Conservation (phyloP, 2,329 filamentous ascomycete species). For the Botryotinia convoluta region DNA sequence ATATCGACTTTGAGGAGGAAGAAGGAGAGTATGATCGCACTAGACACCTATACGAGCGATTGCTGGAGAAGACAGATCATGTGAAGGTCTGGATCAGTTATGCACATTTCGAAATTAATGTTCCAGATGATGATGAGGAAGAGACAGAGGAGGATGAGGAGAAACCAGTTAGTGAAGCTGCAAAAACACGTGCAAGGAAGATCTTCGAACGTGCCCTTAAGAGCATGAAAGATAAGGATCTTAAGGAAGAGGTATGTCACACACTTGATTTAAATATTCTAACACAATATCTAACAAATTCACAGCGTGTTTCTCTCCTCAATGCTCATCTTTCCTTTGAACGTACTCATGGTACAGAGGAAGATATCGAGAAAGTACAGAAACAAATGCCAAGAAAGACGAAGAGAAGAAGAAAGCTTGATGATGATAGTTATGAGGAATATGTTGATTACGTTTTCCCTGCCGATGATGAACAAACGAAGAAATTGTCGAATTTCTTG, state of each 20-base stretch:
- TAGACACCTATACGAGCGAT: constrained; percentile 79
- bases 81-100: constrained; percentile 99
- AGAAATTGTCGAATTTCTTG: constrained; percentile 79
- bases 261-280: neutral
- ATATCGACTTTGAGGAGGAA: constrained; percentile 98
- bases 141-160: constrained; percentile 55
- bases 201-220: constrained; percentile 85
- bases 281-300: constrained; percentile 36
- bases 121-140: constrained; percentile 70
- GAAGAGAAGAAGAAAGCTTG: constrained; percentile 88
- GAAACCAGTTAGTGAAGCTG: constrained; percentile 72
- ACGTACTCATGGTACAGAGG: constrained; percentile 71
- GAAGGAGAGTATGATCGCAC: constrained; percentile 87
- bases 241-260: constrained; percentile 73
- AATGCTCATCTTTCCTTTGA: constrained; percentile 94
- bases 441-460: constrained; percentile 98
- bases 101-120: constrained; percentile 96
- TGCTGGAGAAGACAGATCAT: constrained; percentile 93
- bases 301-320: constrained; percentile 76
- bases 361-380: constrained; percentile 78
- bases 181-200: constrained; percentile 76
- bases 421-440: constrained; percentile 93
- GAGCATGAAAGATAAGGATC: constrained; percentile 81
- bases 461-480: constrained; percentile 83
- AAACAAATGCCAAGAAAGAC: constrained; percentile 90